A percentile compares a stretch with the other conserved stretches of the same genome.
phyloP scores from a whole-genome alignment of 108 stramenopile genomes.

The Pelagomonas calceolata region DNA sequence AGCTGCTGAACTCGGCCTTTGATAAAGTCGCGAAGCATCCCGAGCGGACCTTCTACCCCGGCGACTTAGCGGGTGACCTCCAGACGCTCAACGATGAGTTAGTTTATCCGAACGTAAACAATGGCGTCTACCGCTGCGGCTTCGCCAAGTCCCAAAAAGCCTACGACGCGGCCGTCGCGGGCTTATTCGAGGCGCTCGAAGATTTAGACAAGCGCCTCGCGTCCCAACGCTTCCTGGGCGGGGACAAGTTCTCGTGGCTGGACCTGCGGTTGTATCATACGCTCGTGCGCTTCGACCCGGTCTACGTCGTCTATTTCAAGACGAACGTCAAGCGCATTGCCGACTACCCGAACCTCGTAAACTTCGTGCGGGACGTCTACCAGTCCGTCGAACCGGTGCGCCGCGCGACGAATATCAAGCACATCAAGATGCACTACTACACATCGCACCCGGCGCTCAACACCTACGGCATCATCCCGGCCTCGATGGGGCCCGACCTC shows the following conservation, averaged over 20 bases:
- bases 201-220: background rate
- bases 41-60: conserved; percentile 57
- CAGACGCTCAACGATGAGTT: conserved; percentile 60
- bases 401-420: conserved; percentile 27
- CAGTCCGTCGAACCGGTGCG: background rate
- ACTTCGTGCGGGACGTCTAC: conserved; percentile 6
- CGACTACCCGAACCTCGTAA: conserved; percentile 1
- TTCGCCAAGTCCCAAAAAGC: conserved; percentile 68
- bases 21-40: conserved; percentile 25
- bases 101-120: conserved; percentile 59
- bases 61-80: conserved; percentile 42
- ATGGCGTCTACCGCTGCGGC: conserved; percentile 73
- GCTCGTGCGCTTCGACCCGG: conserved; percentile 18
- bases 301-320: conserved; percentile 24
- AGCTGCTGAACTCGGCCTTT: conserved; percentile 56
- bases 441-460: conserved; percentile 31
- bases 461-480: conserved; percentile 29
- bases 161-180: conserved; percentile 45
- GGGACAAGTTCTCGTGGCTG: background rate
- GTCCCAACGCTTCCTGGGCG: conserved; percentile 2
- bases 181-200: conserved; percentile 7
- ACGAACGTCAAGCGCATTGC: background rate
- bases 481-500: conserved; percentile 15
- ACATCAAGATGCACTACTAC: conserved; percentile 46
- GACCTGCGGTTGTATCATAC: conserved; percentile 12